Evolutionary conservation across 2,329 filamentous ascomycete genomes (phyloP), one percentile per base, ranked within the genome.

Genomic region (Tolypocladium paradoxum): DNA sequence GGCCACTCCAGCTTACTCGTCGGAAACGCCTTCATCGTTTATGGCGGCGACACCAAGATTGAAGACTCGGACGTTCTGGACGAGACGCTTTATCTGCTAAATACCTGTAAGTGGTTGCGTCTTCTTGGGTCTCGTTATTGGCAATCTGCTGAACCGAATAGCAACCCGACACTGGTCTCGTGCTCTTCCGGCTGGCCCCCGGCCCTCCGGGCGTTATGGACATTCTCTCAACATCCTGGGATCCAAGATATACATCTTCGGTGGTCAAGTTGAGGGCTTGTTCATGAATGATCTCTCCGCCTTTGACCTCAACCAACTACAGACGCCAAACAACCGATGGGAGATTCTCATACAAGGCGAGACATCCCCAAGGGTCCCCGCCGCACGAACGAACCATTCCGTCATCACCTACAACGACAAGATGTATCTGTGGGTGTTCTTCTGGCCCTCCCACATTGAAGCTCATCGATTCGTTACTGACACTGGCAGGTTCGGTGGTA

Each of bases 1-100:
- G 93, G 93, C 4, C 93, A 99, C 72, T 81, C 92, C 22, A 95
- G 91, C 75, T 76, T 99, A 63, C 78, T 99, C 18, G 93, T 99
- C 52, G 95, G 95, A 54, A 99, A 99, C 70, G 93, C 93, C 0
- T 99, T 97, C 68, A 99, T 99, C 61, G 93, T 99, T 14, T 99
- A 97, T 65, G 95, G 93, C 49, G 93, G 93, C 65, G 95, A 99
- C 69, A 99, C 93, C 50, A 99, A 99, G 71, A 87, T 96, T 66
- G 90, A 96, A 53, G 93, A 97, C 64, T 82, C 83, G 34, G 93
- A 99, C 69, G 78, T 88, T 49, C 75, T 99, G 54, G 93, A 99
- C 64, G 92, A 99, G 71, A 97, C 93, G 0, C 75, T 99, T 14
- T 99, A 99, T 70, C 79, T 99, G 50, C 77, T 99, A 50, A 99